A percentile compares a stretch with the other conserved stretches of the same genome.
These are phyloP conservation scores for Leishmania braziliensis DNA, from an alignment of 208 protist species.

Conservation along the genomic window DNA sequence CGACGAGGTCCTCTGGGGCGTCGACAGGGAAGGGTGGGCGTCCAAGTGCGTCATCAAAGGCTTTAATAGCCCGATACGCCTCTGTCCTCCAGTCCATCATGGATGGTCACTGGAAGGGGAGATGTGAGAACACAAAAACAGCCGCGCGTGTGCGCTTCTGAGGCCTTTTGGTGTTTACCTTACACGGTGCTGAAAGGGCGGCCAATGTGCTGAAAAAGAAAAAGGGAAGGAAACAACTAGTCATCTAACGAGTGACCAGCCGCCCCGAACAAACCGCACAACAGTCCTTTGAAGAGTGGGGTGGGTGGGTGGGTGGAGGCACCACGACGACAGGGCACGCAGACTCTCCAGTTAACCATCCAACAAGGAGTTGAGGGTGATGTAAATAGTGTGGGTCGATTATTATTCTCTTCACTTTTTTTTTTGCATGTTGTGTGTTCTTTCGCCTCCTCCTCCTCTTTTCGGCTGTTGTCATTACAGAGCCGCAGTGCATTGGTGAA, in stretches of 20 bases:
- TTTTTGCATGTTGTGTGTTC: neutral
- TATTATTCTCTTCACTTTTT: neutral
- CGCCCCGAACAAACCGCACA: too few relatives aligned
- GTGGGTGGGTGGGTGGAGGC: too few relatives aligned
- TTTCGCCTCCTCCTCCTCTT: neutral
- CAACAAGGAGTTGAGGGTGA: too few relatives aligned
- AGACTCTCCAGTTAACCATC: too few relatives aligned
- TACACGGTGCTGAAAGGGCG: neutral
- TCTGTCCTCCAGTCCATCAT: conserved; percentile 24
- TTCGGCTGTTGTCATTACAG: neutral
- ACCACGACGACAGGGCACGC: too few relatives aligned
- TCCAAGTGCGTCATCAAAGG: conserved; percentile 57
- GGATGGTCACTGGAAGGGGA: neutral
- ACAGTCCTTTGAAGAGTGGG: too few relatives aligned
- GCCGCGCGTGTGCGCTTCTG: neutral
- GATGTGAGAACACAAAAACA: too few relatives aligned
- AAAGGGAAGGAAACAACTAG: too few relatives aligned
- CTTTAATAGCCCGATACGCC: conserved; percentile 16
- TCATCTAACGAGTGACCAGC: too few relatives aligned
- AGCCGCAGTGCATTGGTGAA: neutral
- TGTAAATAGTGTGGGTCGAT: neutral
- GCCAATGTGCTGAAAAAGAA: too few relatives aligned
- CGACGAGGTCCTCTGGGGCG: conserved; percentile 13
- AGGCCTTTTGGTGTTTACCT: neutral
- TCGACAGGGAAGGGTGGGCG: conserved; percentile 67